phyloP scores from a whole-genome alignment of 306 rosid species.

The Lathyrus sativus region DNA sequence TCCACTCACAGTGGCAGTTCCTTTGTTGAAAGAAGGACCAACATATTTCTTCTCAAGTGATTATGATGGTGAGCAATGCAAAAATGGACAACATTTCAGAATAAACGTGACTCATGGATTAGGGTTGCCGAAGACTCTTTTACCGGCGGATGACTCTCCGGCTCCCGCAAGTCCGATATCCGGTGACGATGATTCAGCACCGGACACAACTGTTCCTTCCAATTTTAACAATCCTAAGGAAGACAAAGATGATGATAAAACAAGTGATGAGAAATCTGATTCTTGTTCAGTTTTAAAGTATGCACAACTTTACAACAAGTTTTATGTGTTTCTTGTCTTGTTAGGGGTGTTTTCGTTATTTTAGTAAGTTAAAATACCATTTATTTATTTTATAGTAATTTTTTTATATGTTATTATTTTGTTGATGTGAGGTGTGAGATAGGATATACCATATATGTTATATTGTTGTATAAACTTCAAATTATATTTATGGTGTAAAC shows the following conservation, averaged over 20 bases:
- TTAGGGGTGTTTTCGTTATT: slow-evolving; percentile 36
- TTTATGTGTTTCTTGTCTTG: slow-evolving; percentile 33
- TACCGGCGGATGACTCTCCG: slow-evolving; percentile 54
- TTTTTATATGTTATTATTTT: slow-evolving; percentile 19
- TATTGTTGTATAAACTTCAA: slow-evolving; percentile 33
- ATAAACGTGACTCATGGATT: slow-evolving; percentile 70
- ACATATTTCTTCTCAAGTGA: slow-evolving; percentile 78
- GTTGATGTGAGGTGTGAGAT: slow-evolving; percentile 26
- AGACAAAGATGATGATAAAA: slow-evolving; percentile 35
- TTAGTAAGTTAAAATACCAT: slow-evolving; percentile 5
- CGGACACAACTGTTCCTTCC: slow-evolving; percentile 83
- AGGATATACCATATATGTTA: slow-evolving; percentile 33
- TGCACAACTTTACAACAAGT: slow-evolving; percentile 32
- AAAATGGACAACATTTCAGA: slow-evolving; percentile 68
- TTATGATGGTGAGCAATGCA: slow-evolving; percentile 90
- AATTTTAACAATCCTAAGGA: slow-evolving; percentile 66
- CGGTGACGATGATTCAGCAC: slow-evolving; percentile 66
- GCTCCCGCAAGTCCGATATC: slow-evolving; percentile 57
- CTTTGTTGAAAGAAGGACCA: slow-evolving; percentile 64
- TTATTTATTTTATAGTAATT: slow-evolving; percentile 13
- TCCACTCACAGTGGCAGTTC: slow-evolving; percentile 59
- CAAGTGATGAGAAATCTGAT: slow-evolving; percentile 43
- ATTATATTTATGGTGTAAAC: slow-evolving; percentile 13
- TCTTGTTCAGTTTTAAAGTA: slow-evolving; percentile 36
- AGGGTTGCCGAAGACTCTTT: slow-evolving; percentile 64